Evolutionary conservation across 2,329 filamentous ascomycete genomes (phyloP).

Genomic region (Ophiostoma sp.): DNA sequence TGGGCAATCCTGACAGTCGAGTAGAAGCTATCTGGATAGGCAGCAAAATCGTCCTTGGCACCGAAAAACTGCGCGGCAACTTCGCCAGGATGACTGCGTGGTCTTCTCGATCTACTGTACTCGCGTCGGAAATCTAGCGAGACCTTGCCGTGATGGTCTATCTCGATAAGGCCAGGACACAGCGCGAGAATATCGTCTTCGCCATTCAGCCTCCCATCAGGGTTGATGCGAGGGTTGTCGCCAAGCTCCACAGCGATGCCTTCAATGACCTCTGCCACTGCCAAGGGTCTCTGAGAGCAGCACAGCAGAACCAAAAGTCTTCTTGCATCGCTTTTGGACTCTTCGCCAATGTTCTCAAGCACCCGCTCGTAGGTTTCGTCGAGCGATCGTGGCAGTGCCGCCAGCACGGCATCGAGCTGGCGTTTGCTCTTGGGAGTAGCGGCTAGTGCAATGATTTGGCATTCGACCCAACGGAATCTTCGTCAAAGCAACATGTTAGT

Average conservation of each 20-base stretch:
- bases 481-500: neutral
- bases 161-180: neutral
- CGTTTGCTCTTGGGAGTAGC: neutral
- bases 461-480: neutral
- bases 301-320: conserved; percentile 23
- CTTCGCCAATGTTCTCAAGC: neutral
- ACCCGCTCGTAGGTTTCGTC: neutral
- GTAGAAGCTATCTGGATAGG: neutral
- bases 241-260: conserved; percentile 26
- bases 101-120: neutral
- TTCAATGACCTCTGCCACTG: conserved; percentile 24
- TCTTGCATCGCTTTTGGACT: conserved; percentile 17
- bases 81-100: neutral
- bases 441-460: neutral
- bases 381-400: neutral
- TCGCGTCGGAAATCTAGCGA: neutral
- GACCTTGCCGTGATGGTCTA: neutral
- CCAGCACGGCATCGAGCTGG: neutral
- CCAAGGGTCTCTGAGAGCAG: conserved; percentile 22
- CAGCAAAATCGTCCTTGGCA: neutral
- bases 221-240: conserved; percentile 23
- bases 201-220: conserved; percentile 20
- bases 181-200: neutral
- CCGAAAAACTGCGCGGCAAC: neutral
- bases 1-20: neutral